A percentile compares a stretch with the other conserved stretches of the same genome.
phyloP scores from a whole-genome alignment of 805 yeast genomes.

The Starmerella stellata region DNA sequence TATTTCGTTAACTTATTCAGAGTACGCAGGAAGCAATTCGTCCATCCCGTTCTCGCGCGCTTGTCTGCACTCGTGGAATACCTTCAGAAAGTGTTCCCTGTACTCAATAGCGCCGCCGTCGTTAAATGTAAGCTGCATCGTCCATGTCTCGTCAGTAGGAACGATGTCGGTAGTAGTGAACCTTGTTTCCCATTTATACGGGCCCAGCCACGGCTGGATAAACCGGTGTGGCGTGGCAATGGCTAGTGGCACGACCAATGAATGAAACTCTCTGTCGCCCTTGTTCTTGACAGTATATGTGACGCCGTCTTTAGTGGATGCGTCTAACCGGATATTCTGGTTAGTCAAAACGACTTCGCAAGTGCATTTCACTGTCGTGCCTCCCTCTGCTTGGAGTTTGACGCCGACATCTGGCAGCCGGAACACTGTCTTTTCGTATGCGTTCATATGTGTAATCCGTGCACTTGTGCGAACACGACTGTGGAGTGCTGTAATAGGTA shows the following conservation, averaged over 20 bases:
- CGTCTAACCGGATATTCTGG: conserved; percentile 11
- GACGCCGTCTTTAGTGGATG: conserved; percentile 2
- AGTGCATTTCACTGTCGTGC: conserved; percentile 4
- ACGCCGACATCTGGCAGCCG: conserved; percentile 2
- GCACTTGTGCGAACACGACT: no score
- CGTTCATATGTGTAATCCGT: no score
- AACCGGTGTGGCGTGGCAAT: conserved; percentile 12
- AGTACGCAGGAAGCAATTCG: conserved; percentile 15
- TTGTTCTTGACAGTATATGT: conserved; percentile 17
- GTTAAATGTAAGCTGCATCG: conserved; percentile 16
- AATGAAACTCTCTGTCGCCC: conserved; percentile 20
- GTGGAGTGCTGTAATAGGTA: no score
- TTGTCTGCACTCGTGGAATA: conserved; percentile 7
- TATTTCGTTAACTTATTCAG: conserved; percentile 5
- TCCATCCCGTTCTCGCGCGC: conserved; percentile 14
- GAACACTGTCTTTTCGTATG: not conserved
- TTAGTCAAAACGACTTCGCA: conserved; percentile 13
- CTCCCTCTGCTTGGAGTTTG: conserved; percentile 4
- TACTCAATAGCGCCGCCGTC: conserved; percentile 23
- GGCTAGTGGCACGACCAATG: conserved; percentile 15
- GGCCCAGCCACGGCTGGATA: conserved; percentile 25
- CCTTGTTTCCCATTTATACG: conserved; percentile 19
- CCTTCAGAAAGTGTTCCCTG: conserved; percentile 7
- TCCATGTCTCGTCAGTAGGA: conserved; percentile 15
- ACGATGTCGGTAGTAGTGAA: conserved; percentile 8